Conservation (phyloP, 352 stramenopile species). For the Pythium angustatum region DNA sequence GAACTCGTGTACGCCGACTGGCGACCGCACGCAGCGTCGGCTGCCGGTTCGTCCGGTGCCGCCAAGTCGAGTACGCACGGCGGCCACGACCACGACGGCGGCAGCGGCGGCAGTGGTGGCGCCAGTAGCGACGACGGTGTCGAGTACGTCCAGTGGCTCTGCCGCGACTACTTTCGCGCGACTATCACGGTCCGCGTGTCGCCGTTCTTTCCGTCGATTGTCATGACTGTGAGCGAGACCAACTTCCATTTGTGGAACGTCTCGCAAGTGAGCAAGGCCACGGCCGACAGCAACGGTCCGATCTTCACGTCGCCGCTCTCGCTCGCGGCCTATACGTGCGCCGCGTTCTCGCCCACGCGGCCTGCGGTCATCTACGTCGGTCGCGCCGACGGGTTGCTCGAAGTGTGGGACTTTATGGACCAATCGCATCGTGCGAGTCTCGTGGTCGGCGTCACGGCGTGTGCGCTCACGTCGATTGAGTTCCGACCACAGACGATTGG, state of each 20-base stretch:
- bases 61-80: constrained; percentile 1
- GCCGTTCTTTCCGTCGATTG: constrained; percentile 90
- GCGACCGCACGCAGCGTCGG: constrained; percentile 59
- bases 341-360: constrained; percentile 87
- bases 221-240: constrained; percentile 87
- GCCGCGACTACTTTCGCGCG: constrained; percentile 85
- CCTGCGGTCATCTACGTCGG: constrained; percentile 88
- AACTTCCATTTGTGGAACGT: constrained; percentile 94
- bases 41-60: constrained; percentile 27
- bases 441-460: constrained; percentile 81
- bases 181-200: constrained; percentile 80
- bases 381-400: constrained; percentile 87
- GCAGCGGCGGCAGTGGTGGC: constrained; percentile 37
- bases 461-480: constrained; percentile 85
- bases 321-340: constrained; percentile 76
- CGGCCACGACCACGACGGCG: constrained; percentile 20
- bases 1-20: constrained; percentile 91
- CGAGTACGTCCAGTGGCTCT: constrained; percentile 92
- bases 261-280: constrained; percentile 37
- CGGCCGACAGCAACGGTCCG: constrained; percentile 48
- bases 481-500: constrained; percentile 48
- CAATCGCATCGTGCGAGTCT: constrained; percentile 86
- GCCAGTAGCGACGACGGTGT: constrained; percentile 56
- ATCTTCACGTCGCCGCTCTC: constrained; percentile 90
- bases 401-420: constrained; percentile 95